Base-by-base conservation (phyloP, 2,329 filamentous ascomycete genomes). In the Trichoderma polysporum region DNA sequence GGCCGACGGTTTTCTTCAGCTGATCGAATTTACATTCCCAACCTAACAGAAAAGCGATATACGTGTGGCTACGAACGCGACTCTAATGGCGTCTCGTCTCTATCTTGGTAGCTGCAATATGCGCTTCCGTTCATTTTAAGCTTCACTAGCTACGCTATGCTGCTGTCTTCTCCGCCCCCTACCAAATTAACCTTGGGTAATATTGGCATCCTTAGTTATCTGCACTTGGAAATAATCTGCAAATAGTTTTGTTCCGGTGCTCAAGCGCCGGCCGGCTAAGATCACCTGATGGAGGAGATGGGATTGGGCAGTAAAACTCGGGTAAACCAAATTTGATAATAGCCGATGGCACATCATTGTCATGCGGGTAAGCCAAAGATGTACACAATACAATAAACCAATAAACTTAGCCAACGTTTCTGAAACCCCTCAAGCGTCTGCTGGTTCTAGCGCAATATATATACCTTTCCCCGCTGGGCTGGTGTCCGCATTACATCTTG, bases 321-420 rank as follows among this genome's bases (percentile, higher is more conserved):
- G 60, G 60, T 63, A 63, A 63, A 45, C 60, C 49, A n/a, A 63
- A 54, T 45, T 53, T 7, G 49, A 54, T 17, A 63, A 63, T 63
- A 63, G 60, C 60, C 60, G 60, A 35, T 17, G 17, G n/a, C 25
- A 54, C 60, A n/a, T 53, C 60, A 15, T 29, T 22, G n/a, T 10
- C 15, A n/a, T 31, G 10, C 22, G 8, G 35, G 29, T 45, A 41
- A 22, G 35, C 1, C 25, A 33, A 54, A 22, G 60, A 19, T 6
- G 27, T 49, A 49, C 7, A 15, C 7, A 10, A 10, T 25, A 35
- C 49, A 31, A 22, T 12, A 9, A 52, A 39, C 19, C n/a, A n/a
- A n/a, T n/a, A n/a, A n/a, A n/a, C n/a, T n/a, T n/a, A n/a, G 45
- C 15, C 8, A 15, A 10, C 17, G 4, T 37, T 39, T 35, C 7